Base-by-base conservation (phyloP, 129 eudicot species). In the Pseudognaphalium luteoalbum region DNA sequence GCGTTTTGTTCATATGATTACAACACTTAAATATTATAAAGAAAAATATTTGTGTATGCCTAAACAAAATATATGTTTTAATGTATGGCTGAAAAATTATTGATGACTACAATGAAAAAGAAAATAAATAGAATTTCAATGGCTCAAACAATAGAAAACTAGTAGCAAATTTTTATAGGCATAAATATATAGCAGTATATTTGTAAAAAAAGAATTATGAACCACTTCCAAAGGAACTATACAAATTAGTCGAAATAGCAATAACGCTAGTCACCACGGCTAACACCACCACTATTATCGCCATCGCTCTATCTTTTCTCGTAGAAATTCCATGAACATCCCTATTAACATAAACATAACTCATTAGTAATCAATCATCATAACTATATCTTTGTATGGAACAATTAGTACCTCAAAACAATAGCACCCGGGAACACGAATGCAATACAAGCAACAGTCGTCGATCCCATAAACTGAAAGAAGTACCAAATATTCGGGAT, bases 401-500 rank as follows among this genome's bases (percentile, higher is more conserved):
- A 35, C 16, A 2, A 51, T 9, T 33, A 20, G n/a, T 90, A 93
- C 98, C 92, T 87, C 39, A 93, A 83, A 66, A 87, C 85, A 56
- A 90, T 84, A 11, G 97, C 88, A 63, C 96, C 88, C 0, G 98
- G 98, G 77, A 93, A 93, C 3, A 90, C 85, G 47, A 93, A 90
- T n/a, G 85, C 87, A 17, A 93, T 81, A 80, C 86, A 90, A 73
- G 88, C 84, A 56, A 85, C 92, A 0, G 98, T 81, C 0, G 98
- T 90, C 16, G 97, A 85, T 35, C 98, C 98, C 85, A 90, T 72
- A 68, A 90, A 90, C 88, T 93, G 97, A 81, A 90, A 93, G 84
- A 90, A 90, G 81, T 85, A 84, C 98, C 98, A 93, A 29, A 90
- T 93, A 33, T 87, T 86, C 4, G 98, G 98, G 51, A 93, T 66